Evolutionary conservation across 2,329 filamentous ascomycete genomes (phyloP), one percentile per base, ranked within the genome.

Genomic region (Pyrenophora seminiperda): DNA sequence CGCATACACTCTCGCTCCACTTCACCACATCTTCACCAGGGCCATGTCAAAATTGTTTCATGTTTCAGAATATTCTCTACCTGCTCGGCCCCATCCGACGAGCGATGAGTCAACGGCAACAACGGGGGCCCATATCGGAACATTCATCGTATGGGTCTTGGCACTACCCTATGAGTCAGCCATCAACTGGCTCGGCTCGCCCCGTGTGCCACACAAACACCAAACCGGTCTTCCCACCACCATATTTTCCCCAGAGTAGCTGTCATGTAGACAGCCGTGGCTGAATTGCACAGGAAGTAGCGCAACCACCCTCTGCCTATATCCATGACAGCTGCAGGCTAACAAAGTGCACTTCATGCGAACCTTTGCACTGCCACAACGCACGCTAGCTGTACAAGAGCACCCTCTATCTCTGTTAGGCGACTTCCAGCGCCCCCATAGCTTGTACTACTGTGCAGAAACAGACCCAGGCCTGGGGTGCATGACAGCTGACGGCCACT

Each of bases 221-320:
- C 7, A 10, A 10, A 27, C 13, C 13, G 2, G 32, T 19, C 32
- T 34, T 34, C 36, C 39, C 4, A 3, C 24, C 10, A 27, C 7
- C 7, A 11, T 27, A 27, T 27, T 41, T 31, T 30, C 33, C 33
- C 30, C 37, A 18, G 47, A 59, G 17, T 11, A 17, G 40, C 48
- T 58, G 54, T 47, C 22, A 15, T 30, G 7, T 17, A 27, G 14
- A 30, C 33, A 17, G 19, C 29, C 18, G 18, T 39, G 24, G 42
- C 42, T 38, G 34, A 5, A 18, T 13, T 32, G 20, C 6, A 37
- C 50, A 32, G 18, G 44, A 54, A 47, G 54, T 63, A 62, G 62
- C 59, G 65, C 63, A 61, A 56, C 61, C 68, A 63, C 62, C 55
- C 51, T 56, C 65, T 59, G 61, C 67, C 58, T 67, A 55, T 38